Evolutionary conservation across 2,329 filamentous ascomycete species (phyloP), one percentile per base, ranked within the genome.

Genomic region (Cercospora sp.): DNA sequence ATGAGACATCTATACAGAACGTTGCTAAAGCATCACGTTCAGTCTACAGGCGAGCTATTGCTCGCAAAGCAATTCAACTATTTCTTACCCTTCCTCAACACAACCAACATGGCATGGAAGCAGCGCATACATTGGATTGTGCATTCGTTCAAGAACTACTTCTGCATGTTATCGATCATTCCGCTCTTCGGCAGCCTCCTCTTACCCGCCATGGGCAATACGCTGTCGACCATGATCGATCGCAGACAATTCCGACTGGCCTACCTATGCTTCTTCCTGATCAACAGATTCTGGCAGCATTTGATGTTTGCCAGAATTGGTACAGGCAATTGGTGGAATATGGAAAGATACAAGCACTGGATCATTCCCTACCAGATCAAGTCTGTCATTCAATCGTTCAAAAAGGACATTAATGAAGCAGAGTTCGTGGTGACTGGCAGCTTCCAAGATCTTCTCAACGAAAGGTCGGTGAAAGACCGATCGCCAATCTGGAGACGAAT

Each of bases 381-480:
- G 12, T 67, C 57, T 37, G 18, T 43, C 16, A 3, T 61, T 1
- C 53, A 63, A 51, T 68, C 68, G 10, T 34, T 68, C 3, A 32
- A 30, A 3, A 34, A 3, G 1, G 32, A 64, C 6, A 24, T 59
- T 26, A 51, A 34, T 10, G 40, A 68, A 16, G 63, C 68, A 13
- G 40, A 57, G 3, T 70, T 68, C 60, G 62, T 58, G 13, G 66
- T 66, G 3, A 66, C 68, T 5, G 68, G 68, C 0, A 68, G 66
- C 10, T 64, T 66, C 55, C 51, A 43, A 12, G 66, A 66, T 10
- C 68, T 66, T 1, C n/a, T 65, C 13, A 34, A 70, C 3, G 66
- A 70, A 30, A 30, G 68, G 1, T 68, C 61, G 1, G 10, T 28
- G 8, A 24, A 32, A 13, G 37, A 55, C 21, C 63, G 68, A 12